Base-by-base conservation (phyloP, 2,329 filamentous ascomycete genomes). In the Aspergillus sp. region DNA sequence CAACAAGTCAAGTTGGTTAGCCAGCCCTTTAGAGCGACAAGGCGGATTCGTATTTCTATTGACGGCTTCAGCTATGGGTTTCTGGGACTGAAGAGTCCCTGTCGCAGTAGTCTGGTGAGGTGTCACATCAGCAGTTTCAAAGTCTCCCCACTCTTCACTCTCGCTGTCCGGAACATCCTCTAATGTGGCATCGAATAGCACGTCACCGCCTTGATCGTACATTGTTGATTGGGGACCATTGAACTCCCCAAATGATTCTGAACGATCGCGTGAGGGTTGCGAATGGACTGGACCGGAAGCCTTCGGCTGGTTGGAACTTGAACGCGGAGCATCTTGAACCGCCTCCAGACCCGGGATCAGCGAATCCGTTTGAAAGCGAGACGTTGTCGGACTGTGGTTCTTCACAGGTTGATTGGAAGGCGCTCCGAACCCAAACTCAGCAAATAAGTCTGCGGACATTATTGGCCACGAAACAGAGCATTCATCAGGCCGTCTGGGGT, bases 171-270 rank as follows among this genome's bases (percentile, higher is more conserved):
- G 57, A 25, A 54, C 52, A 34, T 46, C 47, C 43, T 73, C 71
- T 6, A 64, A 56, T 29, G 67, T 57, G 32, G 81, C 86, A 68
- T 89, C 86, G 65, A 89, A 89, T 2, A 89, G 72, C 3, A 89
- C 79, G 58, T 84, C 81, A 2, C 56, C 67, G 21, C 65, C 61
- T 38, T 59, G 64, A 13, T 64, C 62, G 44, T 57, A 48, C 58
- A 67, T 50, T 49, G 61, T 36, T 46, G 62, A 59, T 49, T 29
- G 52, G 16, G 51, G 54, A 36, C n/a, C 41, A 45, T 13, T 36
- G 16, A 31, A 47, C 32, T 40, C 65, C 41, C 32, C 57, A 47
- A 49, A 61, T 53, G 53, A 44, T 21, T 40, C 19, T 42, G 50
- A 23, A 42, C 56, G 57, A 32, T 41, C 44, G 25, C 52, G 29